Evolutionary conservation across 495 filamentous ascomycete species (phyloP).

Genomic region (Penicillium antarcticum): DNA sequence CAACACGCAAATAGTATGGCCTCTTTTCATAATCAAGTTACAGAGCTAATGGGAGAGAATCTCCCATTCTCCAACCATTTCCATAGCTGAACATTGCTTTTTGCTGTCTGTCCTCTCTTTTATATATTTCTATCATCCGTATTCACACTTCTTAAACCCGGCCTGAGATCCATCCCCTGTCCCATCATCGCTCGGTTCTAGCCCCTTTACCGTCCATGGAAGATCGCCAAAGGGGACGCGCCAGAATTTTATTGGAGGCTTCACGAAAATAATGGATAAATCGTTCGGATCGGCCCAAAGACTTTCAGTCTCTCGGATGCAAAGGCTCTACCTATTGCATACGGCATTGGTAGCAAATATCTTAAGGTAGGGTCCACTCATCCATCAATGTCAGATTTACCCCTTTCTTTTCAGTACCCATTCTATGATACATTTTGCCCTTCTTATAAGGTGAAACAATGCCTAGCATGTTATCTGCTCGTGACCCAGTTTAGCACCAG

Average conservation of each 20-base stretch:
- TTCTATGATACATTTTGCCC: slow-evolving; percentile 64
- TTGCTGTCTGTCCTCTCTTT: too few species aligned
- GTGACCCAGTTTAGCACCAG: slow-evolving; percentile 64
- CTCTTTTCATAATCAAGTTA: too few species aligned
- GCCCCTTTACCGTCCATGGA: slow-evolving; percentile 9
- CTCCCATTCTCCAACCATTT: too few species aligned
- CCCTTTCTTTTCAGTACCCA: slow-evolving; percentile 54
- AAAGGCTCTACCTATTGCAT: slow-evolving; percentile 63
- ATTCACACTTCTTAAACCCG: slow-evolving; percentile 5
- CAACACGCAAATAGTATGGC: too few species aligned
- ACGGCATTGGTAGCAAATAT: slow-evolving; percentile 71
- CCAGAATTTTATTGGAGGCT: slow-evolving; percentile 5
- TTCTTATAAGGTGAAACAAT: slow-evolving; percentile 55
- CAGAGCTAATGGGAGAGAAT: too few species aligned
- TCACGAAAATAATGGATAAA: slow-evolving; percentile 5
- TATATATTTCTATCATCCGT: background rate
- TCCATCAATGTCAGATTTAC: too few species aligned
- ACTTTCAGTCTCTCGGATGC: slow-evolving; percentile 40
- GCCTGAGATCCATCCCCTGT: slow-evolving; percentile 12
- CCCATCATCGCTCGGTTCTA: slow-evolving; percentile 11
- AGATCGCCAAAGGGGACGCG: slow-evolving; percentile 8
- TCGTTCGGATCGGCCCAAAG: slow-evolving; percentile 7
- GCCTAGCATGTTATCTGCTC: slow-evolving; percentile 68
- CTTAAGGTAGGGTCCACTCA: too few species aligned
- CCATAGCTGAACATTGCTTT: too few species aligned